Evolutionary conservation across 805 yeast species (phyloP).

Genomic region (Starmerella riodocensis): DNA sequence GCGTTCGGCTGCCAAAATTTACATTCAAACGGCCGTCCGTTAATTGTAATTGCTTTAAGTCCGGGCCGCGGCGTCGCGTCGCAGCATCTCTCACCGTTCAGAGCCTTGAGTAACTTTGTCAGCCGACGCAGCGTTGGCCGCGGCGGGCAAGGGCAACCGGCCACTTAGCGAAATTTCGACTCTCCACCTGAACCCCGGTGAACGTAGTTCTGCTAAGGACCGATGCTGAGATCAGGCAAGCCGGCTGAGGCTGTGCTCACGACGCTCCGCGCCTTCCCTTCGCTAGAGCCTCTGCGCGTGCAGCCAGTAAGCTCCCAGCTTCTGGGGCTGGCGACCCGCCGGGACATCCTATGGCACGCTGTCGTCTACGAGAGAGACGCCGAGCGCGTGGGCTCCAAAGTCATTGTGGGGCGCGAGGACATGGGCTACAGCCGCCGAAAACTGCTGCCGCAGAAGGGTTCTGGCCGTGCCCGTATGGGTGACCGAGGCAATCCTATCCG

Average conservation of each 20-base stretch:
- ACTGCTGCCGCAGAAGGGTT: slow-evolving; percentile 78
- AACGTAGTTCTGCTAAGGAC: too few species aligned
- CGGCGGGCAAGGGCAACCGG: too few species aligned
- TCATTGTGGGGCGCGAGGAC: slow-evolving; percentile 76
- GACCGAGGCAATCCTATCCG: slow-evolving; percentile 90
- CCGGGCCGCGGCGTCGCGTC: too few species aligned
- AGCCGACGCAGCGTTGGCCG: too few species aligned
- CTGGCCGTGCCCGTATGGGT: slow-evolving; percentile 92
- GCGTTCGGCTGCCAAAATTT: too few species aligned
- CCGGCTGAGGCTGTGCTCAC: slow-evolving; percentile 64
- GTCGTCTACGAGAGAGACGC: slow-evolving; percentile 84
- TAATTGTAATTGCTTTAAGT: too few species aligned
- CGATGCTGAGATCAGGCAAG: slow-evolving; percentile 20
- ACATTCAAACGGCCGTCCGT: too few species aligned
- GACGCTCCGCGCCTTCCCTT: slow-evolving; percentile 72
- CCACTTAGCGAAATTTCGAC: too few species aligned
- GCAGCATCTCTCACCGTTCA: too few species aligned
- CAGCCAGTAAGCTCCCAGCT: slow-evolving; percentile 65
- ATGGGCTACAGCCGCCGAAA: slow-evolving; percentile 76
- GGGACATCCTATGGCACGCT: slow-evolving; percentile 89
- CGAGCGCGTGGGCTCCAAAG: slow-evolving; percentile 76
- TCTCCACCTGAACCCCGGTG: too few species aligned
- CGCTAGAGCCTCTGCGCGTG: slow-evolving; percentile 68
- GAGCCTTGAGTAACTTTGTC: too few species aligned
- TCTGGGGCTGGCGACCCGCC: slow-evolving; percentile 62